Conservation (phyloP, 2,329 filamentous ascomycete genomes). For the Alternaria triticimaculans region DNA sequence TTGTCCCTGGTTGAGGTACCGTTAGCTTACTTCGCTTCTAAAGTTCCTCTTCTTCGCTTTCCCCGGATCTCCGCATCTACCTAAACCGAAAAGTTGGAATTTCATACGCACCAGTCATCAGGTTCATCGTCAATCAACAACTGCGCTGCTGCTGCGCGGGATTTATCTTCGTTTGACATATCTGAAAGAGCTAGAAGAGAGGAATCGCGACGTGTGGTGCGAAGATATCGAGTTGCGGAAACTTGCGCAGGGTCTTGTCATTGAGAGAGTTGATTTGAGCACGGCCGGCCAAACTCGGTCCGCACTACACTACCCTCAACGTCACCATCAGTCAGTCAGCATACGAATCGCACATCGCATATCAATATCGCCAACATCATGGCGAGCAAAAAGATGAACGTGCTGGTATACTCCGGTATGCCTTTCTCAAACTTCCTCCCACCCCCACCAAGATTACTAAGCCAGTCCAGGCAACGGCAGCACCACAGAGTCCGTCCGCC, state of each 20-base stretch:
- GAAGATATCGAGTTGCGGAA: neutral
- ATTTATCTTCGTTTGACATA: constrained; percentile 66
- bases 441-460: neutral
- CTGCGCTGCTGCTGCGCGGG: constrained; percentile 42
- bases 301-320: constrained; percentile 28
- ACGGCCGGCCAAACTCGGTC: constrained; percentile 37
- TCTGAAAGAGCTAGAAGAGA: constrained; percentile 14
- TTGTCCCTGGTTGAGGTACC: too few relatives aligned
- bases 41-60: too few relatives aligned
- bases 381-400: constrained; percentile 77
- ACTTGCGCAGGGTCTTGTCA: neutral
- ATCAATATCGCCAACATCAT: constrained; percentile 51
- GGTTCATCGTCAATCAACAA: constrained; percentile 79
- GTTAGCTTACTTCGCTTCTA: constrained; percentile 28
- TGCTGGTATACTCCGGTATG: constrained; percentile 89
- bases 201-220: constrained; percentile 3
- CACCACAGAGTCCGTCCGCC: constrained; percentile 85
- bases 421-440: neutral
- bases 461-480: constrained; percentile 73
- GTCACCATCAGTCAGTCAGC: constrained; percentile 16
- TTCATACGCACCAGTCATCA: constrained; percentile 81
- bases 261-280: constrained; percentile 19
- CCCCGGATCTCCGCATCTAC: constrained; percentile 6
- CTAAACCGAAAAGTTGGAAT: neutral
- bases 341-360: neutral